phyloP scores from a whole-genome alignment of 306 rosid genomes.

The Canavalia gladiata region DNA sequence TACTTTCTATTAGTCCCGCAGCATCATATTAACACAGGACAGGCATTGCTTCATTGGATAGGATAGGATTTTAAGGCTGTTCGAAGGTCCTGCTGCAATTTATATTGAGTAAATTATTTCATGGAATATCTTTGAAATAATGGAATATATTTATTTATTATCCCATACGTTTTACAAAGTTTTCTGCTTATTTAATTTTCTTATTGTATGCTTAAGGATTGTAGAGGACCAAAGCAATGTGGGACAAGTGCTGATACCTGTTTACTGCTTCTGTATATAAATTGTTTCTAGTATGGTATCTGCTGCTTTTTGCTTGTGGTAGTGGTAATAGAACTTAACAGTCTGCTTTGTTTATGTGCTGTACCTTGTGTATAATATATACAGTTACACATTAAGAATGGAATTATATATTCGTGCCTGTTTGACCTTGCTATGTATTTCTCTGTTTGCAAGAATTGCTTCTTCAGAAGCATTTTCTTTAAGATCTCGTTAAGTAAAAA shows the following conservation, averaged over 20 bases:
- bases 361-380: conserved; percentile 1
- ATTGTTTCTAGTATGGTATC: not conserved
- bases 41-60: not conserved
- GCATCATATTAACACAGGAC: not conserved
- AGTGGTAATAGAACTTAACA: conserved; percentile 25
- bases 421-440: conserved; percentile 20
- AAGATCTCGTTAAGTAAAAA: conserved; percentile 19
- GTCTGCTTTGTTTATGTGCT: conserved; percentile 19
- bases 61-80: conserved; percentile 29
- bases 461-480: conserved; percentile 15
- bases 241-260: conserved; percentile 66
- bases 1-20: too few relatives aligned
- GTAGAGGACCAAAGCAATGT: conserved; percentile 86
- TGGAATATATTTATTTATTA: conserved; percentile 16
- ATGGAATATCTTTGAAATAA: conserved; percentile 26
- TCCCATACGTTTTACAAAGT: conserved; percentile 6
- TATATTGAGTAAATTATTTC: conserved; percentile 14
- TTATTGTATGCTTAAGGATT: conserved; percentile 66
- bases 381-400: not conserved
- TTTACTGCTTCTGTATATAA: conserved; percentile 31
- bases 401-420: not conserved
- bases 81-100: conserved; percentile 30
- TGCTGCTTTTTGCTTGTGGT: conserved; percentile 12
- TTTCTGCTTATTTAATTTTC: conserved; percentile 40
- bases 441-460: conserved; percentile 13